Percentiles rank a stretch among this genome's conserved stretches.
Conservation (phyloP, 768 basidiomycete genomes). For the Cyclocybe aegerita region DNA sequence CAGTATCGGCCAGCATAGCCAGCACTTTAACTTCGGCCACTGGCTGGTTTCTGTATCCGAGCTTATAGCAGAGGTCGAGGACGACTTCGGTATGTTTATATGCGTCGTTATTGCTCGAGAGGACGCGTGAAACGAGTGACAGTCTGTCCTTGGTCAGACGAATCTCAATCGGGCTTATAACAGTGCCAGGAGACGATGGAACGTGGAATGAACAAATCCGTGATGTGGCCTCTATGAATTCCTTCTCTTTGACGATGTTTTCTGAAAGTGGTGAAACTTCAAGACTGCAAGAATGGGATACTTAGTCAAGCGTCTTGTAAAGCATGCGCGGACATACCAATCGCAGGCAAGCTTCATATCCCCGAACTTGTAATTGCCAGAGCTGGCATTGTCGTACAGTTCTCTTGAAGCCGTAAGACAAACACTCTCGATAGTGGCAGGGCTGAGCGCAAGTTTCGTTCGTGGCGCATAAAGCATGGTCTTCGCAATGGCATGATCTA, state of each 20-base stretch:
- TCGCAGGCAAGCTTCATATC: constrained; percentile 98
- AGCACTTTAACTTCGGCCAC: constrained; percentile 81
- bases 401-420: constrained; percentile 82
- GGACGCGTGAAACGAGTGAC: constrained; percentile 80
- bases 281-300: constrained; percentile 49
- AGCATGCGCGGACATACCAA: constrained; percentile 55
- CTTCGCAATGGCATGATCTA: constrained; percentile 71
- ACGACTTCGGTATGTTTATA: constrained; percentile 93
- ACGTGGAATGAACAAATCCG: constrained; percentile 92
- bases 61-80: constrained; percentile 84
- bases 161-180: constrained; percentile 90
- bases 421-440: constrained; percentile 65
- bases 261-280: constrained; percentile 69
- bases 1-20: constrained; percentile 90
- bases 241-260: constrained; percentile 65
- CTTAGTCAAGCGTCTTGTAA: constrained; percentile 3
- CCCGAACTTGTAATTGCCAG: constrained; percentile 88
- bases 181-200: constrained; percentile 67
- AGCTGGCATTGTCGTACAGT: constrained; percentile 92
- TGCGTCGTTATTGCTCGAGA: constrained; percentile 82
- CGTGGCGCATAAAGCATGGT: constrained; percentile 50
- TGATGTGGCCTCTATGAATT: constrained; percentile 98
- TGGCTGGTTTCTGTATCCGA: constrained; percentile 73
- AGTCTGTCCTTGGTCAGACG: constrained; percentile 89
- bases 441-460: constrained; percentile 48